Base-by-base conservation (phyloP, 2,329 filamentous ascomycete genomes). In the Fusarium aywerte region DNA sequence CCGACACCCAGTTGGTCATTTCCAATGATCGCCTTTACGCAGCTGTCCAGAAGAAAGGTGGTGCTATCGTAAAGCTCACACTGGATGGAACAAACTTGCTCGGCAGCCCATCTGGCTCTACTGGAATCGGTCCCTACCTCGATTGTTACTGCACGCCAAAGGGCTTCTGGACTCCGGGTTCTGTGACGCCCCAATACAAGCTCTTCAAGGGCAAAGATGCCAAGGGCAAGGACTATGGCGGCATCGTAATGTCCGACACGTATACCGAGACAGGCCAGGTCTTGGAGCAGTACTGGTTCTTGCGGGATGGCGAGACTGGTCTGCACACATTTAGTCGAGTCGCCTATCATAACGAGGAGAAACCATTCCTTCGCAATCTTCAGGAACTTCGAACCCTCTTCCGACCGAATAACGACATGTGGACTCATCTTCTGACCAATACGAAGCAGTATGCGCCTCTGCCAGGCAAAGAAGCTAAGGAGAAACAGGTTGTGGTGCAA, bases 261-360 rank as follows among this genome's bases (percentile, higher is more conserved):
- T 89, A 88, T 69, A 79, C 81, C 0, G 78, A 81, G 1, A 89
- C 87, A 0, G 86, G 86, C 3, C 86, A 89, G 70, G 70, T 84
- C 7, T 78, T 90, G 16, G 83, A 89, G 69, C 87, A 89, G 70
- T 90, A 89, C 74, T 90, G 86, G 85, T 90, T 90, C 67, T 76
- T 90, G 4, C 79, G 85, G 12, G 86, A 88, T 42, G 84, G 84
- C 2, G 87, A 90, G 73, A 89, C 87, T 0, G 87, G 87, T 0
- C 73, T 89, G 33, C 87, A 90, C 69, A 84, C 82, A 0, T 90
- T 89, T 74, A 85, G 82, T 58, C 82, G 87, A n/a, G 75, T 88
- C 11, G 80, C 82, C 1, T 90, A 90, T 67, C 78, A 86, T 73
- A 89, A 89, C 71, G 80, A 83, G 58, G 83, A 82, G 1, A 83